phyloP scores from a whole-genome alignment of 179 eudicot species.

The Patellifolia procumbens region DNA sequence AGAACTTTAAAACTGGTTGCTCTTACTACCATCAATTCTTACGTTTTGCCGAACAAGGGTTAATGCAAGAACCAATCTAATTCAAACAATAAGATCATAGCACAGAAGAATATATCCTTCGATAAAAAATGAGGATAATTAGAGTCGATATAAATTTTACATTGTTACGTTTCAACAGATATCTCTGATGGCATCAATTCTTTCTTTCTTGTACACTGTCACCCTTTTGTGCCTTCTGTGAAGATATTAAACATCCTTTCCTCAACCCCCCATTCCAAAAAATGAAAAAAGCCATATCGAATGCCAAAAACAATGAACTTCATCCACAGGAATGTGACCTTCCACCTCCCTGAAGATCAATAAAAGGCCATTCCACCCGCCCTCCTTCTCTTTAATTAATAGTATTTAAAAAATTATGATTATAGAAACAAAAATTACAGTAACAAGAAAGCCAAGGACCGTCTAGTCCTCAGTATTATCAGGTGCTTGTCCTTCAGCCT shows the following conservation, averaged over 20 bases:
- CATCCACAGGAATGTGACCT: constrained; percentile 46
- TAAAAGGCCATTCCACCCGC: constrained; percentile 22
- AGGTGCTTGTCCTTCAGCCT: constrained; percentile 33
- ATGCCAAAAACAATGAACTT: constrained; percentile 34
- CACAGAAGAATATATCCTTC: constrained; percentile 39
- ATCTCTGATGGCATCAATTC: constrained; percentile 24
- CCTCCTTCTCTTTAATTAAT: constrained; percentile 31
- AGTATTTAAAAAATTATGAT: constrained; percentile 21
- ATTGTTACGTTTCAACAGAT: constrained; percentile 30
- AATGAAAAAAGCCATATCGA: not conserved
- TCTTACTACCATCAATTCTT: no score
- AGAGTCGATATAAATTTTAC: constrained; percentile 34
- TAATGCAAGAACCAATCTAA: not conserved
- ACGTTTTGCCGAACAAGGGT: no score
- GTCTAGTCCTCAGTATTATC: constrained; percentile 41
- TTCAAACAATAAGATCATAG: not conserved
- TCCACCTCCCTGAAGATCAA: constrained; percentile 50
- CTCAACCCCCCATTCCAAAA: constrained; percentile 14
- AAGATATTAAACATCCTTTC: constrained; percentile 12
- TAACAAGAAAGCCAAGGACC: constrained; percentile 13
- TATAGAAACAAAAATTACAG: constrained; percentile 22
- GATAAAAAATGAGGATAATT: constrained; percentile 53
- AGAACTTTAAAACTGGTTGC: no score
- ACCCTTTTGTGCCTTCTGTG: constrained; percentile 15
- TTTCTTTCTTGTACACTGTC: constrained; percentile 11